Evolutionary conservation across 2,329 filamentous ascomycete species (phyloP).

Genomic region (Fusarium temperatum): DNA sequence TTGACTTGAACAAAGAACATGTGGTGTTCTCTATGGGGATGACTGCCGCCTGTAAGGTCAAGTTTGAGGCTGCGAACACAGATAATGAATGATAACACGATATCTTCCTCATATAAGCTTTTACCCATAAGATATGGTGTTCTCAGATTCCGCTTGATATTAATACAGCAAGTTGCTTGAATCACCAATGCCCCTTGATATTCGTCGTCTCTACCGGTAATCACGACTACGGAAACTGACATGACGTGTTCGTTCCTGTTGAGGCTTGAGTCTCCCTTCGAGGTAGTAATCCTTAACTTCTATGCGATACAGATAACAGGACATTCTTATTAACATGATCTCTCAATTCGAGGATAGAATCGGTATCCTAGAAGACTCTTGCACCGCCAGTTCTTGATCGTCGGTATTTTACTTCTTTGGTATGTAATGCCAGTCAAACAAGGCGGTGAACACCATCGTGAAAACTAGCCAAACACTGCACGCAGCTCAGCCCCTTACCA

Average conservation of each 20-base stretch:
- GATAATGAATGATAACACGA: too few species aligned
- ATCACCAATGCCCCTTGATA: fast-evolving
- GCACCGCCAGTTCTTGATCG: background rate
- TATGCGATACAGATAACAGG: fast-evolving
- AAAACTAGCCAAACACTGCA: background rate
- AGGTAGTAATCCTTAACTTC: fast-evolving
- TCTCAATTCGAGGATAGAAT: too few species aligned
- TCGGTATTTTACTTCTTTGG: background rate
- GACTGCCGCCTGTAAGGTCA: too few species aligned
- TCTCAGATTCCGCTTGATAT: fast-evolving
- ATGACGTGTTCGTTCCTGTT: background rate
- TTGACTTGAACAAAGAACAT: background rate
- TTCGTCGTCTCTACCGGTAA: too few species aligned
- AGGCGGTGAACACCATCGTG: background rate
- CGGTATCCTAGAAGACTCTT: background rate
- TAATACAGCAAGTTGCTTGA: background rate
- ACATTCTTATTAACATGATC: fast-evolving
- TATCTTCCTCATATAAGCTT: too few species aligned
- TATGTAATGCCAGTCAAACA: background rate
- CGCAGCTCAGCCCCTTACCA: too few species aligned
- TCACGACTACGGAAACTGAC: background rate
- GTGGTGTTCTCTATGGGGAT: fast-evolving
- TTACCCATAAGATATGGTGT: too few species aligned
- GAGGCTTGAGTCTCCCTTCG: too few species aligned
- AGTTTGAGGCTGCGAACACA: too few species aligned